Evolutionary conservation across 129 eudicot species (phyloP).

Genomic region (Artemisia tridentata): DNA sequence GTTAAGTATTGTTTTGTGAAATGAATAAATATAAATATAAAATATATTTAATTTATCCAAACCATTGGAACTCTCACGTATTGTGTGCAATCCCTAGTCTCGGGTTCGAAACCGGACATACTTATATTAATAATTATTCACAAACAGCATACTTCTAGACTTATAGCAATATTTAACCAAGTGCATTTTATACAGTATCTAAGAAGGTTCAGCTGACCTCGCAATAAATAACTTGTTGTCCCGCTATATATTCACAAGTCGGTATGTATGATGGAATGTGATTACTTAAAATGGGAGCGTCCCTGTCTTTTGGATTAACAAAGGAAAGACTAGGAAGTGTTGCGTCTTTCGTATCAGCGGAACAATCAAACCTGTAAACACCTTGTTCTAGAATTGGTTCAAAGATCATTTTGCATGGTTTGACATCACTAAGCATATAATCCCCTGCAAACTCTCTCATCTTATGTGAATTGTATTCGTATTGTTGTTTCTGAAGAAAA

Average conservation of each 20-base stretch:
- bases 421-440: constrained; percentile 35
- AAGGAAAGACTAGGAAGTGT: constrained; percentile 87
- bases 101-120: too few relatives aligned
- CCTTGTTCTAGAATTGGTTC: constrained; percentile 87
- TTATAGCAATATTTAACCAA: background rate
- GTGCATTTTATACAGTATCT: background rate
- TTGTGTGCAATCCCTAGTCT: too few relatives aligned
- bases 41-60: too few relatives aligned
- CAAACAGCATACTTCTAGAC: background rate
- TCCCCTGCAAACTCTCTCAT: constrained; percentile 55
- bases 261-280: constrained; percentile 64
- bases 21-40: too few relatives aligned
- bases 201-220: constrained; percentile 48
- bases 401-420: constrained; percentile 57
- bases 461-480: constrained; percentile 39
- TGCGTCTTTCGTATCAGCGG: constrained; percentile 61
- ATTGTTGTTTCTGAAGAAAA: constrained; percentile 15
- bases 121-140: too few relatives aligned
- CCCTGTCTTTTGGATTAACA: constrained; percentile 60
- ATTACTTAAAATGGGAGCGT: constrained; percentile 42
- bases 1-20: too few relatives aligned
- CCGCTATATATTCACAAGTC: constrained; percentile 44
- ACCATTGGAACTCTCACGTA: too few relatives aligned
- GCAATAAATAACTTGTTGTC: constrained; percentile 57
- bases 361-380: constrained; percentile 86